Evolutionary conservation across 1,284 basidiomycete species (phyloP), one percentile per base, ranked within the genome.

Genomic region (Grifola frondosa): DNA sequence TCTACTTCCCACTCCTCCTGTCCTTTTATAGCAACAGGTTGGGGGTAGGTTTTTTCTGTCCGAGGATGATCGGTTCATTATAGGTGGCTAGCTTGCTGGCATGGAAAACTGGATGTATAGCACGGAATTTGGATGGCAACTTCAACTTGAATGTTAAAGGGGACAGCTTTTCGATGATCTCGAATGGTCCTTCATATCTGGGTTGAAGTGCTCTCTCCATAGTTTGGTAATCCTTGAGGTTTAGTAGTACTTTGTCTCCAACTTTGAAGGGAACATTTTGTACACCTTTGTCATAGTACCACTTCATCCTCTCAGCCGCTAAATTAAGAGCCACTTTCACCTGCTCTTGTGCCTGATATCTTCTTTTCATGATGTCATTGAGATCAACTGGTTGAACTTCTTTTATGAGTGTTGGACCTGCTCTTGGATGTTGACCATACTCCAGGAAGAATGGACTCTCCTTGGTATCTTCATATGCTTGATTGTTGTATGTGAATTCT

Each of bases 201-300:
- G 40, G 19, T 15, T 35, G 25, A 16, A 42, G 32, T 34, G 19
- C 25, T 5, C 33, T 24, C 16, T 24, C 21, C n/a, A 26, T 42
- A n/a, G 31, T 42, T 17, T 42, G 40, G 20, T 42, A 42, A 16
- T 42, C 33, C 9, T 26, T 22, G 12, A 39, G 30, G 30, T 44
- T 32, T 3, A 44, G 31, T 7, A 44, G 42, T 13, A 44, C 37
- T 15, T 44, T 39, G 24, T 44, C 42, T 15, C 42, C 37, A 8
- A 39, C 42, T 25, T 38, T 39, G 42, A 44, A 39, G 28, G 42
- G 30, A 20, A 44, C 24, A 9, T 23, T 23, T 21, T 34, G 32
- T 19, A 34, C 32, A 12, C 21, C 36, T 15, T 40, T 24, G 24
- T 47, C 45, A 25, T 42, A 47, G 30, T 41, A 47, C 35, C 34